Percentiles rank a stretch among this genome's conserved stretches.
These are phyloP conservation scores for Russula griseocarnosa DNA, from an alignment of 768 basidiomycete genomes.

Conservation along the genomic window DNA sequence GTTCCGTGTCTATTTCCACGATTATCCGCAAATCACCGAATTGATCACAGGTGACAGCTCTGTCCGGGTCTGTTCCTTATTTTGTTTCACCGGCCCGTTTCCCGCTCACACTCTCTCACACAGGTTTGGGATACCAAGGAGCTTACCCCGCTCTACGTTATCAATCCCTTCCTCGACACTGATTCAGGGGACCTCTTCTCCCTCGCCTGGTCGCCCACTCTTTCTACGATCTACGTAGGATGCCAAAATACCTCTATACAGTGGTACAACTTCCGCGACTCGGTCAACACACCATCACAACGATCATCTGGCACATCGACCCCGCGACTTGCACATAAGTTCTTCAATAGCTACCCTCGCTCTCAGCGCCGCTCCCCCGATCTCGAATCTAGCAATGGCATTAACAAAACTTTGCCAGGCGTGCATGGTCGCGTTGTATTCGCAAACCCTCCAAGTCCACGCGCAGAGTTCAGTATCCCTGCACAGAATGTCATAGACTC, in stretches of 20 bases:
- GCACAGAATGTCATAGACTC: constrained; percentile 73
- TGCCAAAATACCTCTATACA: constrained; percentile 93
- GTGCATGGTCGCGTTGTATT: constrained; percentile 25
- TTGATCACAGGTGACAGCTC: constrained; percentile 71
- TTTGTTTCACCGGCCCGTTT: neutral
- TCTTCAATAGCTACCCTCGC: constrained; percentile 87
- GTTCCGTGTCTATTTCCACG: constrained; percentile 19
- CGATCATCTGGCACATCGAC: constrained; percentile 29
- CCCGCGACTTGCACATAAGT: constrained; percentile 65
- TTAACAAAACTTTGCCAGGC: constrained; percentile 34
- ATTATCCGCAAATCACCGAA: neutral
- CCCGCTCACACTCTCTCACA: neutral
- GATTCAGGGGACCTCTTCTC: constrained; percentile 87
- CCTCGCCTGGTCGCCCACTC: constrained; percentile 65
- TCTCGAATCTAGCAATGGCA: constrained; percentile 56
- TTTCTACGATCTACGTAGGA: constrained; percentile 76
- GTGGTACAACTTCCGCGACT: constrained; percentile 63
- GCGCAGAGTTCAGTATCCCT: constrained; percentile 52
- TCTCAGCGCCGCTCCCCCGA: constrained; percentile 66
- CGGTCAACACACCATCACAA: constrained; percentile 18
- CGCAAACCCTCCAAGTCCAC: constrained; percentile 31
- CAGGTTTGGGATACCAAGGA: constrained; percentile 81
- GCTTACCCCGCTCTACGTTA: constrained; percentile 61
- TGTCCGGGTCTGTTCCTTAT: constrained; percentile 55
- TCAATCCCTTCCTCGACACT: constrained; percentile 74